A percentile compares a stretch with the other conserved stretches of the same genome.
Conservation (phyloP, 371 early-diverging fungal species). For the Batkoa obscura region DNA sequence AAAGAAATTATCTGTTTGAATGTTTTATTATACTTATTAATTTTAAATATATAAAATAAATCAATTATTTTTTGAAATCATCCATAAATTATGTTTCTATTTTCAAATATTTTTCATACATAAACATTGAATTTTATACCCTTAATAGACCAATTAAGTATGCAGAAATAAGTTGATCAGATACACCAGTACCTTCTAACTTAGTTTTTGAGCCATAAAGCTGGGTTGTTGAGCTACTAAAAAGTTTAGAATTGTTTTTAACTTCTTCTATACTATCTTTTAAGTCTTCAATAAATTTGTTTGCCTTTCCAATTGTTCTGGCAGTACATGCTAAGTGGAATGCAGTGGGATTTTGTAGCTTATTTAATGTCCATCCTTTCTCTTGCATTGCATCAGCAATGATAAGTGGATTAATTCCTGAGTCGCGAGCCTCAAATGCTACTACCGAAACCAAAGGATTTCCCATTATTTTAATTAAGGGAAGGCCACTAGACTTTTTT, state of each 20-base stretch:
- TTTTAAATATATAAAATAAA: no score
- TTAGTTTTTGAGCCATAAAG: background rate
- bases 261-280: slow-evolving; percentile 17
- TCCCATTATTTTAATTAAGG: slow-evolving; percentile 63
- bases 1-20: no score
- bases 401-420: slow-evolving; percentile 55
- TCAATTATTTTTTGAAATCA: no score
- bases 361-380: slow-evolving; percentile 71
- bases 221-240: background rate
- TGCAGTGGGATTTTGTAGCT: slow-evolving; percentile 74
- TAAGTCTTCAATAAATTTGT: slow-evolving; percentile 61
- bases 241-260: background rate
- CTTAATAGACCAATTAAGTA: background rate
- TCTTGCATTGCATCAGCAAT: slow-evolving; percentile 55
- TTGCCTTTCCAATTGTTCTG: slow-evolving; percentile 46
- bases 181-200: background rate
- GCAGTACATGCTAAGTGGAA: slow-evolving; percentile 83
- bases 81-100: no score
- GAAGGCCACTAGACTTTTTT: slow-evolving; percentile 24
- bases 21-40: no score
- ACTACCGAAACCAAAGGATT: slow-evolving; percentile 71
- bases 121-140: background rate
- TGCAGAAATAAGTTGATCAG: background rate
- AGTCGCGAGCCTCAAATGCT: slow-evolving; percentile 46
- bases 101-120: no score